Evolutionary conservation across 192 early-diverging fungal species (phyloP), one percentile per base, ranked within the genome.

Genomic region (Coemansia sp.): DNA sequence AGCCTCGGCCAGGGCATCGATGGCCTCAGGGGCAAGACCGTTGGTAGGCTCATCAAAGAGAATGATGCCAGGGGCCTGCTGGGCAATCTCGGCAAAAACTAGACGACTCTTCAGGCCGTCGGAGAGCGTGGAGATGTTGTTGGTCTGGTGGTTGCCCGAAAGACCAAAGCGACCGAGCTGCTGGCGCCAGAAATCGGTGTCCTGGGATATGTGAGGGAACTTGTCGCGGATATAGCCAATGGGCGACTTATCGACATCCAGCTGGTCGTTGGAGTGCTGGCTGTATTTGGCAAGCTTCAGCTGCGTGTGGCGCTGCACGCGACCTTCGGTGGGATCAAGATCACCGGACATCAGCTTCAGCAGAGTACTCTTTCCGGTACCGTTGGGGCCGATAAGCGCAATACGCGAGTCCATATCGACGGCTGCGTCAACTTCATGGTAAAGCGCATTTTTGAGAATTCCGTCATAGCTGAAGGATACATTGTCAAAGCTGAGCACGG

Each of bases 401-500:
- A 99, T 91, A 70, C 97, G 90, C 45, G 97, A 98, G 84, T 99
- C 97, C 88, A 96, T 97, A 81, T 99, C 97, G 19, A 95, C 91
- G 70, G 93, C 95, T 40, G 95, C 90, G 63, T 99, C 93, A 56
- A 99, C 86, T 76, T 96, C 80, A 43, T 84, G 77, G 88, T 99
- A 99, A 67, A 99, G 89, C 42, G 87, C 85, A 75, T 98, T 88
- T 65, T 87, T 83, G 83, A 90, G 69, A 47, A 93, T 82, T 46
- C 95, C 94, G 68, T 82, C 89, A 87, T 98, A 99, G 39, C 93
- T 87, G 80, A 99, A 99, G 43, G 87, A 88, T 57, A 99, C 93
- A 61, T 96, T 88, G 67, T 93, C 89, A 78, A 98, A 97, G 62
- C 89, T 87, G 48, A 98, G 85, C 61, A 99, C 96, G 16, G 97